phyloP scores from a whole-genome alignment of 179 eudicot genomes.

The Carnegiea gigantea region DNA sequence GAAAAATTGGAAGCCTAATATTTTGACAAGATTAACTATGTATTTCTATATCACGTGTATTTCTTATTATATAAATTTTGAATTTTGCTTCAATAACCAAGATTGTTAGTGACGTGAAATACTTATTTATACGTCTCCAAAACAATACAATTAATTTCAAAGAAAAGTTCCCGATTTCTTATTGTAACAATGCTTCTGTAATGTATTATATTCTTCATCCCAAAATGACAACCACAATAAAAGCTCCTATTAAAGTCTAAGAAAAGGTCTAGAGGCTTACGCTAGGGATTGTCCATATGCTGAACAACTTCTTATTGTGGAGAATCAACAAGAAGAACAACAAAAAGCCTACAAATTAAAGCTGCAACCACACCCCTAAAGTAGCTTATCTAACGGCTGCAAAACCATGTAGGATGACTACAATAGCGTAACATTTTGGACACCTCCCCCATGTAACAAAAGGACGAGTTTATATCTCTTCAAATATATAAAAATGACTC shows the following conservation, averaged over 20 bases:
- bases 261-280: background rate
- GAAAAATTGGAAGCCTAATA: no score
- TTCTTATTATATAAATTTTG: no score
- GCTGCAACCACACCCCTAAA: background rate
- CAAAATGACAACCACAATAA: background rate
- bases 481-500: no score
- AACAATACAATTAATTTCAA: no score
- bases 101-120: no score
- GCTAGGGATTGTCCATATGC: background rate
- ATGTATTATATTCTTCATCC: background rate
- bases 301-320: background rate
- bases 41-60: no score
- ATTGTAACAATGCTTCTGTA: background rate
- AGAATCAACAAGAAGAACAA: background rate
- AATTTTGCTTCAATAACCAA: no score
- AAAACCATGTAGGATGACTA: conserved; percentile 1
- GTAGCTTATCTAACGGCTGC: background rate
- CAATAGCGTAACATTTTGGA: conserved; percentile 1
- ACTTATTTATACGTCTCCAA: no score
- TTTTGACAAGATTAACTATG: no score
- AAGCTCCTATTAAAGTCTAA: background rate
- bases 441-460: no score
- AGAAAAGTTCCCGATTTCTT: background rate
- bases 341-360: background rate
- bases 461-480: no score